Conservation (phyloP, 2,329 filamentous ascomycete genomes). For the Ramichloridium luteum region DNA sequence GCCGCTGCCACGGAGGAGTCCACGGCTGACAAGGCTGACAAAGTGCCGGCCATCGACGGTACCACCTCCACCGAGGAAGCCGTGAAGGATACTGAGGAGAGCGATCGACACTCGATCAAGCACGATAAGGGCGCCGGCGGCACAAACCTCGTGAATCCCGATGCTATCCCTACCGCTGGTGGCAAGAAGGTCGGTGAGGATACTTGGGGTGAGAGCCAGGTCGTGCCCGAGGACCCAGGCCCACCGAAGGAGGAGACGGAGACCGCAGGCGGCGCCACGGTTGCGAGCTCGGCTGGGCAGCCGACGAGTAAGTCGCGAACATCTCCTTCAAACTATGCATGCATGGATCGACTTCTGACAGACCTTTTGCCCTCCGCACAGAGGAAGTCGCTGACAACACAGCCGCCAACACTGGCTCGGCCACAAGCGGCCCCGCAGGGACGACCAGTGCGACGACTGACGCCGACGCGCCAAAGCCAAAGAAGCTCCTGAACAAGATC, state of each 20-base stretch:
- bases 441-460: not conserved
- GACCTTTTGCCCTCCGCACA: constrained; percentile 2
- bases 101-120: constrained; percentile 8
- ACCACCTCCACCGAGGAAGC: constrained; percentile 3
- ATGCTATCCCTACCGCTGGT: constrained; percentile 23
- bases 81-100: constrained; percentile 2
- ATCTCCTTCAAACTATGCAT: not conserved
- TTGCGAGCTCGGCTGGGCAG: constrained; percentile 17
- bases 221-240: constrained; percentile 20
- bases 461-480: constrained; percentile 8
- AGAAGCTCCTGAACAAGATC: constrained; percentile 18
- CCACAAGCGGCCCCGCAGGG: constrained; percentile 6
- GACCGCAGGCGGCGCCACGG: constrained; percentile 7
- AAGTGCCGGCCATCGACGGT: constrained; percentile 1
- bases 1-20: constrained; percentile 1
- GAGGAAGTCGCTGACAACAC: constrained; percentile 19
- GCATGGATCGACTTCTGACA: constrained; percentile 1
- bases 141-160: constrained; percentile 14
- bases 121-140: constrained; percentile 5
- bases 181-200: constrained; percentile 21
- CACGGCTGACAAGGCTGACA: constrained; percentile 4
- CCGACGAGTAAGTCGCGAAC: constrained; percentile 15
- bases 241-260: constrained; percentile 5
- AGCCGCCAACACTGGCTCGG: constrained; percentile 18
- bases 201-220: constrained; percentile 26